Percentiles rank a stretch among this genome's conserved stretches.
phyloP scores from a whole-genome alignment of 2,329 filamentous ascomycete species.

The Aspergillus carbonarius region DNA sequence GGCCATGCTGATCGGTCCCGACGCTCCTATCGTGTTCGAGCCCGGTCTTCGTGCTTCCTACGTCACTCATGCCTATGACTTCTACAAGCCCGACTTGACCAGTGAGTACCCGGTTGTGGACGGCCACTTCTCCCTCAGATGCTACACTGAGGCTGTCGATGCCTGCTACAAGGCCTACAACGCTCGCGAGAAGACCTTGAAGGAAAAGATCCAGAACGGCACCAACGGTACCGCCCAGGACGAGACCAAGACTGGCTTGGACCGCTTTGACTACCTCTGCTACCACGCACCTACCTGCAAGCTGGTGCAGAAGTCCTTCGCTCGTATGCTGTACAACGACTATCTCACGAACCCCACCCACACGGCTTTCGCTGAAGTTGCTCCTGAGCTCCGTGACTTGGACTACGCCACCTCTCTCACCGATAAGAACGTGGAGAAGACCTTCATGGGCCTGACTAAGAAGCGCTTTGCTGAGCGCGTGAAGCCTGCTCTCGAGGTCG shows the following conservation, averaged over 20 bases:
- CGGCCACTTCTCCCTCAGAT: constrained; percentile 77
- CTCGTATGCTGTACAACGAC: constrained; percentile 80
- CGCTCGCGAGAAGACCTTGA: constrained; percentile 66
- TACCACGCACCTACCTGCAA: constrained; percentile 89
- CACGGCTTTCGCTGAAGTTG: constrained; percentile 70
- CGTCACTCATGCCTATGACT: constrained; percentile 83
- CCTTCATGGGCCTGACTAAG: constrained; percentile 80
- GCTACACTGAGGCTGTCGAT: constrained; percentile 79
- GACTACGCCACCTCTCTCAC: constrained; percentile 76
- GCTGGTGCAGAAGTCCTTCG: constrained; percentile 81
- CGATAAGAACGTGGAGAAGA: constrained; percentile 83
- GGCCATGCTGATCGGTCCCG: constrained; percentile 74
- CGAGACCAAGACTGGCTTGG: constrained; percentile 62
- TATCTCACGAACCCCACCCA: constrained; percentile 69
- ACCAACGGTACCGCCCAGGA: constrained; percentile 49
- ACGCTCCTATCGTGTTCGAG: constrained; percentile 74
- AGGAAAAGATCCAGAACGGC: constrained; percentile 46
- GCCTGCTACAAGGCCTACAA: constrained; percentile 78
- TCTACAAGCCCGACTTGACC: constrained; percentile 85
- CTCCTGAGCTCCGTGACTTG: constrained; percentile 73
- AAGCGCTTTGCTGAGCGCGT: constrained; percentile 80
- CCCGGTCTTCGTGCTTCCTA: constrained; percentile 76
- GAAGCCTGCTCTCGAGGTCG: constrained; percentile 69
- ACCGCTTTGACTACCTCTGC: constrained; percentile 78
- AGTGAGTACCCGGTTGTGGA: constrained; percentile 86